These are phyloP conservation scores for Pseudocohnilembus persalinus DNA, from an alignment of 169 alveolate genomes.

Conservation along the genomic window DNA sequence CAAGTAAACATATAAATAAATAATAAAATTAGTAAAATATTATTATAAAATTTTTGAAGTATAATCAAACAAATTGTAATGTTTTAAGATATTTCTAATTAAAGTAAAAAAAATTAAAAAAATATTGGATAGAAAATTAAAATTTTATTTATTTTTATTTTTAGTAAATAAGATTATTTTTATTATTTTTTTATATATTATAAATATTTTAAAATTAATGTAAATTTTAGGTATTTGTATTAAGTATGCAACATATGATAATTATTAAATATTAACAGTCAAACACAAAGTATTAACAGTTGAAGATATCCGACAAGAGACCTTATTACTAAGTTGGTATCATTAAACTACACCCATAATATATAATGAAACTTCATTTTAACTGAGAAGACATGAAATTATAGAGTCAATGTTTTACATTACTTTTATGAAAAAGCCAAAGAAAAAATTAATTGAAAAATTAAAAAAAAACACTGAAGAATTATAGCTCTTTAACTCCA, in stretches of 20 bases:
- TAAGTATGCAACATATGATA: constrained; percentile 20
- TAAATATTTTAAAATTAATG: neutral
- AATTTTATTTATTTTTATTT: too few relatives aligned
- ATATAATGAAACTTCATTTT: neutral
- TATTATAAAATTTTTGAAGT: too few relatives aligned
- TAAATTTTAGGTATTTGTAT: neutral
- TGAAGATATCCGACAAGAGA: neutral
- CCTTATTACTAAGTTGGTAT: neutral
- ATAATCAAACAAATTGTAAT: too few relatives aligned
- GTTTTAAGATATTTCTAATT: too few relatives aligned
- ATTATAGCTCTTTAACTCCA: too few relatives aligned
- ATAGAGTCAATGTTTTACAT: neutral
- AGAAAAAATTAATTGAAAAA: neutral
- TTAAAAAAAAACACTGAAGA: too few relatives aligned
- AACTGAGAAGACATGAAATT: neutral
- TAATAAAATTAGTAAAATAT: too few relatives aligned
- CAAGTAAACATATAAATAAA: too few relatives aligned
- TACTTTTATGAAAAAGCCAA: neutral
- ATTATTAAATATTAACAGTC: neutral
- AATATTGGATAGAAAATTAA: too few relatives aligned
- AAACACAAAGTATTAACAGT: neutral
- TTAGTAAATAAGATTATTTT: too few relatives aligned
- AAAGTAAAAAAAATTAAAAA: too few relatives aligned
- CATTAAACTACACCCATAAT: neutral
- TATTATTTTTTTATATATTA: neutral